Base-by-base conservation (phyloP, 78 protist species). In the Dictyostelium brefeldianum region DNA sequence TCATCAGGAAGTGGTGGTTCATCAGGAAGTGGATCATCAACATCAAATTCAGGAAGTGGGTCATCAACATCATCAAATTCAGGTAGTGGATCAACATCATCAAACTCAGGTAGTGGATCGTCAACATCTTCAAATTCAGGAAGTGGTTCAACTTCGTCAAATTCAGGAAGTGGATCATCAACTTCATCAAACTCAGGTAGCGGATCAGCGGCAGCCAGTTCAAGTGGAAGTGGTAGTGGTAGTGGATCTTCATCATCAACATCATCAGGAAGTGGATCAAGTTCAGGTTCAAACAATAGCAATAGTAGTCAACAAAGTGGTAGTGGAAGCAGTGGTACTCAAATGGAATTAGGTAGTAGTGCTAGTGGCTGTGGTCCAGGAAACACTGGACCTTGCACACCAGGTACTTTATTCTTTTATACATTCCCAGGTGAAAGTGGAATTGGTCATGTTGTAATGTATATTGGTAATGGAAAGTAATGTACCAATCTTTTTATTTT, bases 401-500 rank as follows among this genome's bases (percentile, higher is more conserved):
- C 43, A 11, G 89, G 89, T 48, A 77, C 12, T 50, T 27, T 81
- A 12, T 81, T 81, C 89, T 81, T 81, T 71, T 83, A 83, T 64
- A 71, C 81, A 2, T 84, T 84, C 83, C 79, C 79, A 73, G 79
- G 56, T n/a, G 51, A 64, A 31, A 29, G n/a, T 36, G 43, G 43
- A 36, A 36, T 36, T 36, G 17, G 46, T 31, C 93, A 87, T 43
- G 93, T 87, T 0, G 79, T 87, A 14, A 87, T 87, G 93, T 87
- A 87, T 71, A 77, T 87, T 50, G 93, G 93, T 12, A 50, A 50
- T 20, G 41, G 41, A 10, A 36, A 77, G 43, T 36, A n/a, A n/a
- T n/a, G n/a, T n/a, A n/a, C n/a, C n/a, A n/a, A n/a, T n/a, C n/a
- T n/a, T n/a, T n/a, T n/a, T n/a, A n/a, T n/a, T n/a, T n/a, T n/a